Evolutionary conservation across 768 basidiomycete species (phyloP).

Genomic region (Pholiota microspora): DNA sequence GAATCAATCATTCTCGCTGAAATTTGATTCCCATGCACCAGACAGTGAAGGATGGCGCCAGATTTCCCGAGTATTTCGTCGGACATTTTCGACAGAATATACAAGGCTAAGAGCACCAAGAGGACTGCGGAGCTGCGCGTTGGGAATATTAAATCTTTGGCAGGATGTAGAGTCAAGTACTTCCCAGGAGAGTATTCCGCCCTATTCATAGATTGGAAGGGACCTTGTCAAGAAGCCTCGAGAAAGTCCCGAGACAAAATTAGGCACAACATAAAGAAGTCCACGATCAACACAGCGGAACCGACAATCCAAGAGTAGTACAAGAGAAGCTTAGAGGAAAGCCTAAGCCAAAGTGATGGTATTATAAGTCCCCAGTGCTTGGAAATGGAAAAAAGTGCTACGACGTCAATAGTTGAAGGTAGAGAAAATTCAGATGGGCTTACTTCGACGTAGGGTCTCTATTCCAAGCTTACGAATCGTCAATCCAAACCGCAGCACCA

Average conservation of each 20-base stretch:
- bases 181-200: constrained; percentile 10
- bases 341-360: too few species aligned
- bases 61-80: background rate
- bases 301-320: background rate
- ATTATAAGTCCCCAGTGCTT: too few species aligned
- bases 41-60: constrained; percentile 3
- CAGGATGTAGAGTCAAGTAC: constrained; percentile 9
- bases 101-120: constrained; percentile 12
- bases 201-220: background rate
- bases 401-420: too few species aligned
- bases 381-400: too few species aligned
- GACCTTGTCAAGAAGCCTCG: background rate
- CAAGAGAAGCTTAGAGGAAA: too few species aligned
- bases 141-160: constrained; percentile 16
- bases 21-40: background rate
- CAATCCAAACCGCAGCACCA: constrained; percentile 1
- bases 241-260: background rate
- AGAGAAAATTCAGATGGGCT: too few species aligned
- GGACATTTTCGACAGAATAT: background rate
- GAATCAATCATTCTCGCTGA: background rate
- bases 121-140: constrained; percentile 23
- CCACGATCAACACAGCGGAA: background rate
- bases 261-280: background rate
- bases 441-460: background rate
- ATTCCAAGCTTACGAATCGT: background rate